Evolutionary conservation across 164 flowering plant genomes (phyloP), one percentile per base, ranked within the genome.

Genomic region (Vitis cinerea): DNA sequence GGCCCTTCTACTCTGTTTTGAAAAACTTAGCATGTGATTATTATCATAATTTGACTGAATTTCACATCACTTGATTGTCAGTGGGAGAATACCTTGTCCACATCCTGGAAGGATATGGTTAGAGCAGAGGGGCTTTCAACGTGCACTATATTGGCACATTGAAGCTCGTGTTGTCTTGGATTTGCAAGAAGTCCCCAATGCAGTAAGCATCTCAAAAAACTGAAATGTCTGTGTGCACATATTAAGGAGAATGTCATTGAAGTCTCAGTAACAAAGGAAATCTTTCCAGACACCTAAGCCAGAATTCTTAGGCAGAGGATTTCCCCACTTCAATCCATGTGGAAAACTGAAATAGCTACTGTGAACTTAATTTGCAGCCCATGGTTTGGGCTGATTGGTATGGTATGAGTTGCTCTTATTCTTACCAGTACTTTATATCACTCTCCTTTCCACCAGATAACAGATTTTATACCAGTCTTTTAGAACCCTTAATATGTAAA

Each of bases 121-220:
- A 69, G 95, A 92, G 83, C 98, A 95, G 68, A 90, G 95, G 84
- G 99, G 99, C 10, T 72, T 92, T 75, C 95, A 95, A 71, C 78
- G 90, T 61, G 93, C 96, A 10, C 68, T 95, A 29, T 92, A 92
- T 80, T 95, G 98, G 99, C 98, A 92, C 74, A 95, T 95, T 59
- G 98, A 95, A 84, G 98, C 99, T 74, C 93, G 94, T 2, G 99
- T 95, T 48, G 96, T 95, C 14, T 80, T 95, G 82, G 98, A 95
- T 85, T 94, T 95, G 65, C 90, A 84, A 76, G 98, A 92, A 72
- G 71, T 87, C 61, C 65, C 69, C 62, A 68, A 79, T 70, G 83
- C 89, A 14, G 99, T 92, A 72, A 77, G 82, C 59, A 17, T 70
- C 53, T 61, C 44, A 3, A 3, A 37, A 37, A 37, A 37, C 44